Evolutionary conservation across 1,284 basidiomycete species (phyloP).

Genomic region (Cryptococcus sp.): DNA sequence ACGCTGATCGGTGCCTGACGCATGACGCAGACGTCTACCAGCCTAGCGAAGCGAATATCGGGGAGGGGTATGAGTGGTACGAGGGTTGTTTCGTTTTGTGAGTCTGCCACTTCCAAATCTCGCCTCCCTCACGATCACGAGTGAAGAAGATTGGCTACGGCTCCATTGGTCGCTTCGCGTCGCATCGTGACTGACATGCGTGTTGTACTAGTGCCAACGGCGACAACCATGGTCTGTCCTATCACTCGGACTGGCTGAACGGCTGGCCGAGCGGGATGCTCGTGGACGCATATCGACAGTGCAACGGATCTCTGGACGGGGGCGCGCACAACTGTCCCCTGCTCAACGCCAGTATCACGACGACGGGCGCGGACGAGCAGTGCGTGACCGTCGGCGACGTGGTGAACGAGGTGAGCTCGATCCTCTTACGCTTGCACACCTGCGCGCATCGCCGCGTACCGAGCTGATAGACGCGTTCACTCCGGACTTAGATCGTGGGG

Average conservation of each 20-base stretch:
- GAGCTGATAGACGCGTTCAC: neutral
- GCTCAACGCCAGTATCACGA: conserved; percentile 5
- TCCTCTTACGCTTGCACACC: neutral
- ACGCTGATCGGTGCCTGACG: too few relatives aligned
- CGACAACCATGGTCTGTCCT: conserved; percentile 25
- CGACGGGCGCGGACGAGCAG: conserved; percentile 6
- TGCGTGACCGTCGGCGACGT: conserved; percentile 23
- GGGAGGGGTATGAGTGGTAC: conserved; percentile 34
- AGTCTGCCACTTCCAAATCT: neutral
- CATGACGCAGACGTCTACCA: conserved; percentile 15
- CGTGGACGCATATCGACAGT: conserved; percentile 22
- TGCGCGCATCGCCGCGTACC: neutral
- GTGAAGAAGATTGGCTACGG: neutral
- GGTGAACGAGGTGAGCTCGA: conserved; percentile 28
- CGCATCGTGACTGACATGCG: neutral
- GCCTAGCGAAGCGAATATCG: conserved; percentile 15
- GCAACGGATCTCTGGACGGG: conserved; percentile 12
- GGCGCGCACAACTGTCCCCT: conserved; percentile 16
- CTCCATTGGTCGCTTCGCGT: neutral
- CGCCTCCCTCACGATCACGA: neutral
- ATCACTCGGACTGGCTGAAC: conserved; percentile 34
- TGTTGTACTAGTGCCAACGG: conserved; percentile 22
- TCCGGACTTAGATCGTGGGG: conserved; percentile 16
- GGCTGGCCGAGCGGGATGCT: conserved; percentile 30
- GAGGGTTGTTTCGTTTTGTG: conserved; percentile 33